Evolutionary conservation across 108 stramenopile species (phyloP), one percentile per base, ranked within the genome.

Genomic region (Poteriospumella lacustris): DNA sequence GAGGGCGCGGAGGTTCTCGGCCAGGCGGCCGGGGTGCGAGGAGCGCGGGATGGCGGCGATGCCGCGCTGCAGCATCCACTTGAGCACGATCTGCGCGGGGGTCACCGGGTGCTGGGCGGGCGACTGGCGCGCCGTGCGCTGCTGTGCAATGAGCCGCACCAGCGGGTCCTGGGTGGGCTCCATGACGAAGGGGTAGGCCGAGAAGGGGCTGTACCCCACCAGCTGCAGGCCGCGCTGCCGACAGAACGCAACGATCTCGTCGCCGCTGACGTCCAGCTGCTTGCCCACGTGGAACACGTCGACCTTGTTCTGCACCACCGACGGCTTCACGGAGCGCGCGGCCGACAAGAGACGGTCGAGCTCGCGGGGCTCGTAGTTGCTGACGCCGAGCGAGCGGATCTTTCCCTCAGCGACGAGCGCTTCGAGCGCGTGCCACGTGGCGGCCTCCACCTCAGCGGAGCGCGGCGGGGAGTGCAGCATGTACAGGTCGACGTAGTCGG

Each of bases 401-500:
- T 59, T 58, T 1, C 78, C 78, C 1, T 59, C 47, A 28, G 1
- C 1, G 28, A 40, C 42, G 39, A 78, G 56, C 5, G 19, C 42
- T 70, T 82, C 60, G 64, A 82, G 26, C 1, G 72, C 82, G 42
- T 9, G 24, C 64, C 78, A 82, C 38, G 64, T 76, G 42, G 26
- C 76, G 1, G 12, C 15, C 0, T 59, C 38, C 33, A 39, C 24
- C 31, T 42, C 36, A 28, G 5, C 24, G 42, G 29, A 29, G 43
- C 15, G 33, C 1, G 62, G 28, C 0, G 82, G 82, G 59, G 77
- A 82, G 64, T 82, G 82, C 44, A 82, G 77, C 12, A 82, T 52
- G 64, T 69, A 79, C 39, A 79, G 42, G 59, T 82, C 82, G 19
- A 82, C 44, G 40, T 82, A 78, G 43, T 3, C n/a, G 3, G 41